phyloP scores from a whole-genome alignment of 2,329 filamentous ascomycete species.

The Cercospora sesami region DNA sequence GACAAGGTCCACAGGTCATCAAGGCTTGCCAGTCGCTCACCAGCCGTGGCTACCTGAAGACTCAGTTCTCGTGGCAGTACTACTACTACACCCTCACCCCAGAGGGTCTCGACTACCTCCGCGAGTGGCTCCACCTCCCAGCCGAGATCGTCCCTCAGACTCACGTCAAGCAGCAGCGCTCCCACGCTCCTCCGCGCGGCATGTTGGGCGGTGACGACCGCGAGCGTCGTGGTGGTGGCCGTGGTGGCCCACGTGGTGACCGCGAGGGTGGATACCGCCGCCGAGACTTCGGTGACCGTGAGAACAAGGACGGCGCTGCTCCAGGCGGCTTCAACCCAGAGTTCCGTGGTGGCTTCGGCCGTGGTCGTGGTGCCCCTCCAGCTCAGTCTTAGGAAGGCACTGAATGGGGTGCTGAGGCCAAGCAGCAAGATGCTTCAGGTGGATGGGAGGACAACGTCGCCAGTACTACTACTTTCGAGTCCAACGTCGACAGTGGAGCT shows the following conservation, averaged over 20 bases:
- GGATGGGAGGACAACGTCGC: conserved; percentile 15
- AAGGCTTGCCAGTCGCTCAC: conserved; percentile 98
- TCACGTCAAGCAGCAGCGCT: conserved; percentile 99
- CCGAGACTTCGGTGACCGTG: conserved; percentile 60
- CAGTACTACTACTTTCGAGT: conserved; percentile 6
- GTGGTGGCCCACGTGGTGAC: conserved; percentile 71
- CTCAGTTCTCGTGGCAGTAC: conserved; percentile 99
- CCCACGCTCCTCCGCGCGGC: conserved; percentile 94
- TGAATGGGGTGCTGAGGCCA: conserved; percentile 19
- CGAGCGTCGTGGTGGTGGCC: conserved; percentile 76
- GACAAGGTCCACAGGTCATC: conserved; percentile 62
- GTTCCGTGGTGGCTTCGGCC: conserved; percentile 63
- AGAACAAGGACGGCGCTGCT: conserved; percentile 82
- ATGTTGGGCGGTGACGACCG: conserved; percentile 84
- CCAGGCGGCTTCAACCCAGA: conserved; percentile 88
- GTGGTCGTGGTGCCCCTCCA: conserved; percentile 68
- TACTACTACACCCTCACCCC: conserved; percentile 99
- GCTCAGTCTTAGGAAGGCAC: conserved; percentile 42
- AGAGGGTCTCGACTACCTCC: conserved; percentile 99
- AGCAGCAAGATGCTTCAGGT: conserved; percentile 7
- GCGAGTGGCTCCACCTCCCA: conserved; percentile 99
- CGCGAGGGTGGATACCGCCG: conserved; percentile 63
- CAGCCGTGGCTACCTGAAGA: conserved; percentile 99
- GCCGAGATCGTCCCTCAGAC: conserved; percentile 99
- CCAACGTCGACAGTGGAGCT: conserved; percentile 2